Evolutionary conservation across 441 rosid species (phyloP), one percentile per base, ranked within the genome.

Genomic region (Mallotus repandus): DNA sequence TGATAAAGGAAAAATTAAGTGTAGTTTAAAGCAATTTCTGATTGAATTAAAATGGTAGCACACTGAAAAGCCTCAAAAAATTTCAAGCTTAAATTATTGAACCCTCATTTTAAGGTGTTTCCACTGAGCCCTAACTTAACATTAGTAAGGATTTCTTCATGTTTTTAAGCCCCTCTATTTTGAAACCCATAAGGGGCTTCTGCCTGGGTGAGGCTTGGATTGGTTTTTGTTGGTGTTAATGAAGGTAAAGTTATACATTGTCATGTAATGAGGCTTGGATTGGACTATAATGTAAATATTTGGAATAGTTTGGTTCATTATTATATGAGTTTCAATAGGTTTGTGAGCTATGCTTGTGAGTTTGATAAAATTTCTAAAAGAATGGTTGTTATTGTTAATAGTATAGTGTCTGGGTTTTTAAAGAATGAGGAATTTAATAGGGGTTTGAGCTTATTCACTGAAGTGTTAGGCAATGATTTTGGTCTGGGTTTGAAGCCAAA

Each of bases 321-420:
- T 70, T 70, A 70, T 16, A 4, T 60, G 66, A 25, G 66, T 45
- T 15, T 4, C 7, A 70, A 70, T 18, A 58, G 43, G 46, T 70
- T 10, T 4, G 45, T 15, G 13, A 22, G 29, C 5, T 59, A 70
- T 70, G 65, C 74, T 25, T 48, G 56, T 25, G 46, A 43, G 66
- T 70, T 70, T 11, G 66, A 70, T 58, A 70, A 22, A 70, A 59
- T 29, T 48, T 48, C 66, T 22, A 16, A 22, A 6, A 70, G 74
- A 59, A 70, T 56, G 7, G 18, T 70, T 45, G 57, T 70, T 21
- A 43, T 66, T 0, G 55, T 70, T 46, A 70, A 70, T 29, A 13
- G 74, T 48, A 70, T 70, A 66, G n/a, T 70, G 48, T 58, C 66
- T 59, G 74, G 74, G 57, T 59, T 70, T 59, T 16, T 58, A 22